Evolutionary conservation across 306 rosid species (phyloP), one percentile per base, ranked within the genome.

Genomic region (Astragalus membranaceus): DNA sequence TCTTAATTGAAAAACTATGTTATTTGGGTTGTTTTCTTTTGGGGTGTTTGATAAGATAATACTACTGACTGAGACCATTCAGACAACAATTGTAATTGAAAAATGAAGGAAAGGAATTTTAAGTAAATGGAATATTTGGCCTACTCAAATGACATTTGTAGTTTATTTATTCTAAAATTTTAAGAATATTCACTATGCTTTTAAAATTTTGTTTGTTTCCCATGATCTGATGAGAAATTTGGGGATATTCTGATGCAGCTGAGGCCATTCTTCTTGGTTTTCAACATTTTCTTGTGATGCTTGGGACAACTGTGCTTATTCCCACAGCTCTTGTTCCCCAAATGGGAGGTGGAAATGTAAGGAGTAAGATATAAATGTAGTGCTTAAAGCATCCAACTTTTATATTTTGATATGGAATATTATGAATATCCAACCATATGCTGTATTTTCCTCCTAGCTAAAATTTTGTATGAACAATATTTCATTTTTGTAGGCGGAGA

Each of bases 301-400:
- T 94, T 26, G 97, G 99, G 20, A 94, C 99, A 17, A 78, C 99
- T 17, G 99, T 94, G 80, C 90, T 94, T 57, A 94, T 94, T 85
- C 97, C 99, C 44, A 78, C 91, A 75, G 87, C 95, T 80, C 92
- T 94, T 78, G 99, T 94, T 81, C 99, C 99, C 37, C 99, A 94
- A 76, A 94, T 94, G 99, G 99, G 99, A 57, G 99, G 99, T 76
- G 97, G 95, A 84, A 91, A 91, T 83, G 99, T 94, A 86, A 88
- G 97, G 35, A 74, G 59, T 70, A 50, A 7, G 10, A 7, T 30
- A 60, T 43, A 54, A 70, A 11, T 39, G 43, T 41, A 15, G 49
- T 41, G n/a, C 35, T 32, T 52, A 1, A 52, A 32, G 44, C 35
- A 51, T 23, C 9, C 9, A 5, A 30, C 13, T 72, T 69, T 64